These are phyloP conservation scores for Podospora appendiculata DNA, from an alignment of 495 filamentous ascomycete genomes.

Conservation along the genomic window DNA sequence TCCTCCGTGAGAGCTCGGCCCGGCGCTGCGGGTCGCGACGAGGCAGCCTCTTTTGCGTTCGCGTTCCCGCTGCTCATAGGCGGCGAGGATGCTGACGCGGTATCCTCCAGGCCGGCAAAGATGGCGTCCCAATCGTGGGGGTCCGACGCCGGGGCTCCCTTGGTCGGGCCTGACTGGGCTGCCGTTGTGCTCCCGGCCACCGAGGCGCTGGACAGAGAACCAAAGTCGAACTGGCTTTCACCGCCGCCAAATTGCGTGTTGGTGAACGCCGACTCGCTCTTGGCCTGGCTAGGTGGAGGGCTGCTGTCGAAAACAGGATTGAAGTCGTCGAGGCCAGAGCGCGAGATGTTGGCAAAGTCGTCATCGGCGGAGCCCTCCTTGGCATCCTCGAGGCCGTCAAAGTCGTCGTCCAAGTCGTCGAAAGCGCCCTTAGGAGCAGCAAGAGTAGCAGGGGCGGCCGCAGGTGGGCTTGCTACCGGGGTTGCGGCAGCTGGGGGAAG, in stretches of 20 bases:
- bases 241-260: constrained; percentile 32
- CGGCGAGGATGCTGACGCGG: constrained; percentile 20
- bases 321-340: constrained; percentile 57
- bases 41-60: constrained; percentile 20
- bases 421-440: constrained; percentile 37
- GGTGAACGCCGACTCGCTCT: constrained; percentile 34
- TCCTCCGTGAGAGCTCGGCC: constrained; percentile 65
- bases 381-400: constrained; percentile 78
- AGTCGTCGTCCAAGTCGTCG: constrained; percentile 83
- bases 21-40: constrained; percentile 26
- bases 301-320: constrained; percentile 56
- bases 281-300: constrained; percentile 45
- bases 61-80: constrained; percentile 12
- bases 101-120: constrained; percentile 68
- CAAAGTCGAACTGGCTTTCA: constrained; percentile 44
- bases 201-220: constrained; percentile 31
- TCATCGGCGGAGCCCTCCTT: constrained; percentile 88
- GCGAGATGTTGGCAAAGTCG: constrained; percentile 62
- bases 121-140: constrained; percentile 93
- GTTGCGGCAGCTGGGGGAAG: constrained; percentile 3
- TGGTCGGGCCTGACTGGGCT: constrained; percentile 29
- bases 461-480: constrained; percentile 5
- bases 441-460: constrained; percentile 14
- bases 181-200: constrained; percentile 37
- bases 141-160: constrained; percentile 24